A percentile compares a stretch with the other conserved stretches of the same genome.
Evolutionary conservation across 2,329 filamentous ascomycete species (phyloP).

Genomic region (Aspergillus amoenus): DNA sequence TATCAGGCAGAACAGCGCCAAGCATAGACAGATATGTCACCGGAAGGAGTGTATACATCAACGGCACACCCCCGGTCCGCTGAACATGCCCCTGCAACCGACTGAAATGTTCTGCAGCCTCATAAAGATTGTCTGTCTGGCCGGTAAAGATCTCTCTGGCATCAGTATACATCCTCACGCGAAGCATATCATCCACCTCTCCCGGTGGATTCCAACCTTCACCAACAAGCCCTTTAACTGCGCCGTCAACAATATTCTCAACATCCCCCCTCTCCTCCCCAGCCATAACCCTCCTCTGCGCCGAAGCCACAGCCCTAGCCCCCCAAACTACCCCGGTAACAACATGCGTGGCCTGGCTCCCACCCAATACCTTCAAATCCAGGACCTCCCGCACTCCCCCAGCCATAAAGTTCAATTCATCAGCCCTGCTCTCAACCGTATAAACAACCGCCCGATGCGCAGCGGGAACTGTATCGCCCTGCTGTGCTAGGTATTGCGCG

Average conservation of each 20-base stretch:
- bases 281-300: background rate
- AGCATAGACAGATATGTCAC: constrained; percentile 5
- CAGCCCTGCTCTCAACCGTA: background rate
- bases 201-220: too few species aligned
- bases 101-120: constrained; percentile 1
- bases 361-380: background rate
- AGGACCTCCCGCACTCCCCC: background rate
- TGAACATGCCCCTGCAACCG: background rate
- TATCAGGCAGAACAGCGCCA: background rate
- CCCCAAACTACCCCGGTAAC: constrained; percentile 7
- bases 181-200: background rate
- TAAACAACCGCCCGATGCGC: background rate
- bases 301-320: background rate
- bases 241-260: background rate
- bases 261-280: background rate
- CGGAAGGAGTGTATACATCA: constrained; percentile 3
- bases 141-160: background rate
- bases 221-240: background rate
- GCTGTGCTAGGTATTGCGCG: background rate
- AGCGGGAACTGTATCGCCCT: background rate
- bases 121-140: background rate
- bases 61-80: constrained; percentile 1
- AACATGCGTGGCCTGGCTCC: constrained; percentile 1
- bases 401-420: constrained; percentile 4
- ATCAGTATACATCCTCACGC: background rate